These are phyloP conservation scores for Penium margaritaceum DNA, from an alignment of 139 green algal genomes.

Conservation along the genomic window DNA sequence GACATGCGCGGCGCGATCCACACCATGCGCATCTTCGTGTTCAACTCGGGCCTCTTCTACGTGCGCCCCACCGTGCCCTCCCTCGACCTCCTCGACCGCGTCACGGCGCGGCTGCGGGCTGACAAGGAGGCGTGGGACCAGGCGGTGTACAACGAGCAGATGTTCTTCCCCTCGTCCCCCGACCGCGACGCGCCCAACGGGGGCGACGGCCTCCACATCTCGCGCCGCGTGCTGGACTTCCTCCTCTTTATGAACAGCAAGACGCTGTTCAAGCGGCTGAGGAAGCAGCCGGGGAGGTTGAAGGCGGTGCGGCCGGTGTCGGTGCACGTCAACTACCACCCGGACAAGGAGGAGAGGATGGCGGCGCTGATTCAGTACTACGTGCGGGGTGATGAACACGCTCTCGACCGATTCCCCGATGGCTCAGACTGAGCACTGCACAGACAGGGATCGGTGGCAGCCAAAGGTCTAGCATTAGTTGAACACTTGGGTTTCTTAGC, in stretches of 20 bases:
- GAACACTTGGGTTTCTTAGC: too few relatives aligned
- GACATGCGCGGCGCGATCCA: too few relatives aligned
- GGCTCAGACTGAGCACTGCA: too few relatives aligned
- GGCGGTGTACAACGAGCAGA: slow-evolving; percentile 55
- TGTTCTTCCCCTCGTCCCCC: slow-evolving; percentile 37
- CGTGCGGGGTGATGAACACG: slow-evolving; percentile 18
- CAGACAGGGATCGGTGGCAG: too few relatives aligned
- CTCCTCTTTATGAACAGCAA: slow-evolving; percentile 54
- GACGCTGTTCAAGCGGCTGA: slow-evolving; percentile 47
- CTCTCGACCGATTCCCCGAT: slow-evolving; percentile 35
- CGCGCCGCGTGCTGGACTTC: slow-evolving; percentile 48
- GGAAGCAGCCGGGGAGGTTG: slow-evolving; percentile 21
- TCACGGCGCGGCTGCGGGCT: slow-evolving; percentile 40
- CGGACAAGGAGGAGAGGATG: slow-evolving; percentile 59
- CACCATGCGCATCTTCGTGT: too few relatives aligned
- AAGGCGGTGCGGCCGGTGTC: slow-evolving; percentile 34
- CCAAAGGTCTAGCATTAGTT: too few relatives aligned
- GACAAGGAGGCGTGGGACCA: slow-evolving; percentile 55
- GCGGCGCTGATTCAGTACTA: slow-evolving; percentile 36
- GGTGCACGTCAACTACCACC: slow-evolving; percentile 72
- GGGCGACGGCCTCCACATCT: slow-evolving; percentile 29
- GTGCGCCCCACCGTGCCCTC: slow-evolving; percentile 37
- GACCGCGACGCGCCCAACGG: too few relatives aligned
- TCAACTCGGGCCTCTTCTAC: too few relatives aligned
- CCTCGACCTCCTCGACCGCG: slow-evolving; percentile 35